A percentile compares a stretch with the other conserved stretches of the same genome.
phyloP scores from a whole-genome alignment of 345 rosid genomes.

The Isatis tinctoria region DNA sequence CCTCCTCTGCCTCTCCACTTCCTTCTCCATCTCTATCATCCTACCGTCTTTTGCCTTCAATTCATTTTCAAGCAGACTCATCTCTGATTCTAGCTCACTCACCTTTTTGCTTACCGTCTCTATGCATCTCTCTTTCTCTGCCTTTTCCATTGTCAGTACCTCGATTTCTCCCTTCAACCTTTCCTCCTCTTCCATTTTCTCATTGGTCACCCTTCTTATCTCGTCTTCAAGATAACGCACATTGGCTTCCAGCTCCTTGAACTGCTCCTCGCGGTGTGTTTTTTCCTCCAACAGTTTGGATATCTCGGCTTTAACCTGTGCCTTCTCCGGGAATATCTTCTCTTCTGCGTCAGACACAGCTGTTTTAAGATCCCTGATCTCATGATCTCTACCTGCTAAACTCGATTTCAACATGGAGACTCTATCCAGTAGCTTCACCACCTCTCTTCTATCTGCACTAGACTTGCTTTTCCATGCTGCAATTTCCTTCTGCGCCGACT shows the following conservation, averaged over 20 bases:
- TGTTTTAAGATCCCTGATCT: slow-evolving; percentile 56
- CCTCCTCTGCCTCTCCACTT: slow-evolving; percentile 46
- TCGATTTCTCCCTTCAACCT: slow-evolving; percentile 39
- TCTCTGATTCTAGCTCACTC: slow-evolving; percentile 26
- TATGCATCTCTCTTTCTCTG: slow-evolving; percentile 32
- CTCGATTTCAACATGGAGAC: slow-evolving; percentile 50
- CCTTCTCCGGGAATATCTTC: slow-evolving; percentile 66
- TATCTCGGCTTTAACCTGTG: slow-evolving; percentile 65
- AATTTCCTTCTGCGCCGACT: slow-evolving; percentile 52
- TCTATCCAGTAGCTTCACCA: slow-evolving; percentile 55
- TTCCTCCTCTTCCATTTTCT: slow-evolving; percentile 46
- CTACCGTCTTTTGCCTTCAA: slow-evolving; percentile 14
- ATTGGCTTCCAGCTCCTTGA: slow-evolving; percentile 57
- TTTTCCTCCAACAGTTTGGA: slow-evolving; percentile 47
- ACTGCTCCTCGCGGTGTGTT: slow-evolving; percentile 40
- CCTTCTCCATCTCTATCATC: slow-evolving; percentile 46
- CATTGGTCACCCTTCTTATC: slow-evolving; percentile 41
- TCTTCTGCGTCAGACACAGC: slow-evolving; percentile 63
- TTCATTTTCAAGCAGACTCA: slow-evolving; percentile 18
- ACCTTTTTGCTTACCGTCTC: slow-evolving; percentile 35
- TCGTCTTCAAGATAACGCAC: slow-evolving; percentile 62
- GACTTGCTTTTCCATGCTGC: slow-evolving; percentile 54
- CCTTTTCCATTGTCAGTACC: slow-evolving; percentile 41
- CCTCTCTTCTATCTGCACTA: slow-evolving; percentile 53
- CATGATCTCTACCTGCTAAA: slow-evolving; percentile 70